Conservation (phyloP, 2,329 filamentous ascomycete genomes). For the Fusarium sp. region DNA sequence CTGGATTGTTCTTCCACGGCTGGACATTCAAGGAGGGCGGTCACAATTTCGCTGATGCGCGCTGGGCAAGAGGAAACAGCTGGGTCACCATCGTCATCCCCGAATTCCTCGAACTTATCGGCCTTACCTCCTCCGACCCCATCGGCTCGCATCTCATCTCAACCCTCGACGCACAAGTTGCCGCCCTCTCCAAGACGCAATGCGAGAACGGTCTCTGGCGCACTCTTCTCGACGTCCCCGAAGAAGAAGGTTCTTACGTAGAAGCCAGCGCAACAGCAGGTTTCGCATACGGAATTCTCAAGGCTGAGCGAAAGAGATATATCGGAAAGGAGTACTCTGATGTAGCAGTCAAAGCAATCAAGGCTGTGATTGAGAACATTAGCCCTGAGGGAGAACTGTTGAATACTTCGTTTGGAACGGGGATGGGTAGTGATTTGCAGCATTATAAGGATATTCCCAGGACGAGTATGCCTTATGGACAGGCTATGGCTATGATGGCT, state of each 20-base stretch:
- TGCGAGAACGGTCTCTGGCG: slow-evolving; percentile 74
- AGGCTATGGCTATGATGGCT: slow-evolving; percentile 87
- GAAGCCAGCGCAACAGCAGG: slow-evolving; percentile 84
- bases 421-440: slow-evolving; percentile 77
- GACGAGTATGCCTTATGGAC: slow-evolving; percentile 86
- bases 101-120: slow-evolving; percentile 80
- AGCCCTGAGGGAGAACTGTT: slow-evolving; percentile 74
- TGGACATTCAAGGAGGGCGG: slow-evolving; percentile 80
- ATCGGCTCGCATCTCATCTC: slow-evolving; percentile 68
- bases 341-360: slow-evolving; percentile 72
- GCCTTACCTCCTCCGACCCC: slow-evolving; percentile 71
- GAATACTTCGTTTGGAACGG: slow-evolving; percentile 82
- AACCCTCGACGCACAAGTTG: slow-evolving; percentile 75
- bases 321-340: slow-evolving; percentile 70
- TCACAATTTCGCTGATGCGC: slow-evolving; percentile 68
- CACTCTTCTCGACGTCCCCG: slow-evolving; percentile 76
- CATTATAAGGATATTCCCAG: slow-evolving; percentile 81
- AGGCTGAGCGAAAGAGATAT: slow-evolving; percentile 76
- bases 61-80: slow-evolving; percentile 71
- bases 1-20: slow-evolving; percentile 83
- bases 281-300: slow-evolving; percentile 83
- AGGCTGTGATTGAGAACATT: slow-evolving; percentile 74
- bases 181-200: slow-evolving; percentile 72
- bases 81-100: slow-evolving; percentile 89
- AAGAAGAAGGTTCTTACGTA: slow-evolving; percentile 75